Base-by-base conservation (phyloP, 805 yeast genomes). In the Wickerhamia fluorescens region DNA sequence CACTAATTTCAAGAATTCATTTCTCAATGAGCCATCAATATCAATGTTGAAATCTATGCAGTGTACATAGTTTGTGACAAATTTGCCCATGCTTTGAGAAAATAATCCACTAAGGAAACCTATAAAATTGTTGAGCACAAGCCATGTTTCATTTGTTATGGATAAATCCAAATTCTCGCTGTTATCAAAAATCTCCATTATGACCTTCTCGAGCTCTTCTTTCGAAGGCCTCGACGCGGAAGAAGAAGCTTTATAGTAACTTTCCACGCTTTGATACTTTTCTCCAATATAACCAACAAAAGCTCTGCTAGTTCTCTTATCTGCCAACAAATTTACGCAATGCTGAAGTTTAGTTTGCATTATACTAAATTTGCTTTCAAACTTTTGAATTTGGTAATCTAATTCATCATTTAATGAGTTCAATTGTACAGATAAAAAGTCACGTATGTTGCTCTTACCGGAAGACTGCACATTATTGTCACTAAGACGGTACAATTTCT, bases 71-170 rank as follows among this genome's bases (percentile, higher is more conserved):
- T 61, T 63, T 24, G 49, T 51, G 16, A 57, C 57, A 34, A 63
- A 61, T 36, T 51, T 60, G 11, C 45, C 35, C 25, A 62, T 38
- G 25, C 48, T 51, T 14, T 40, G 46, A 20, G 44, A 32, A 36
- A 58, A 55, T 12, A 51, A 35, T 6, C 48, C 63, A 16, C 55
- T 52, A 16, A 61, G 37, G 31, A 55, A 61, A 9, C 42, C 41
- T 12, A 62, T 42, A 33, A 55, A 60, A 36, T 63, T 63, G 20
- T 47, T 36, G 14, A 63, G 44, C 5, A 63, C 60, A 26, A 62
- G 44, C 70, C 70, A 63, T 1, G 68, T 52, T 36, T 63, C 70
- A 40, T 56, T 63, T 25, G 61, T 46, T 16, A 61, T 51, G 10
- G 68, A 55, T 24, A 60, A 47, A 29, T 63, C 70, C 31, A 63